Percentiles rank a stretch among this genome's conserved stretches.
These are phyloP conservation scores for Candida vaughaniae DNA, from an alignment of 805 yeast genomes.

Conservation along the genomic window DNA sequence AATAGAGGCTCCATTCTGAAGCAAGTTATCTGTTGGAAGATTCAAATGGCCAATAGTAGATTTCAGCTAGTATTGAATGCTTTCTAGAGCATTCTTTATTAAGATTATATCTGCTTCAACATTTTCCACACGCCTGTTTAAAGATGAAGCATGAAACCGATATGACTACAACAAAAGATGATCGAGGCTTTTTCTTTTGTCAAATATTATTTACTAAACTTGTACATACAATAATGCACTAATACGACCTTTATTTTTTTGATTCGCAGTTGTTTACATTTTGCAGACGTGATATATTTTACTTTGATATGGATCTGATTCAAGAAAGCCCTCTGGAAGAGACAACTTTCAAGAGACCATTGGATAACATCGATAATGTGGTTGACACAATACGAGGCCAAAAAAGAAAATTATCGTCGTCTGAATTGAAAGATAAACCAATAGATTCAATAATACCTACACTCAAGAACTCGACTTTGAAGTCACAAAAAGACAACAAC, in stretches of 20 bases:
- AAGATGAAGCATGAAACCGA: neutral
- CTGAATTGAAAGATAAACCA: neutral
- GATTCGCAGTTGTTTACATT: conserved; percentile 13
- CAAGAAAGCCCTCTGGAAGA: too few species aligned
- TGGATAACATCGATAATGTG: conserved; percentile 7
- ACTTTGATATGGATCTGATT: conserved; percentile 2
- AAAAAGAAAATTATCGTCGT: conserved; percentile 2
- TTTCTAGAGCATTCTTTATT: too few species aligned
- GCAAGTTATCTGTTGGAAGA: neutral
- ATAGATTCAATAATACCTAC: conserved; percentile 3
- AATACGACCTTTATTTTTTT: neutral
- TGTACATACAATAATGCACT: too few species aligned
- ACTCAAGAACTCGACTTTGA: conserved; percentile 3
- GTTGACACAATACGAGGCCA: neutral
- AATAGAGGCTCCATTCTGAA: neutral
- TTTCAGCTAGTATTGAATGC: too few species aligned
- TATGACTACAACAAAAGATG: too few species aligned
- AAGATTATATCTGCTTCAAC: too few species aligned
- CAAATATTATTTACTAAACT: too few species aligned
- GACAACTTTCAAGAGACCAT: conserved; percentile 6
- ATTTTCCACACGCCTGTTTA: too few species aligned
- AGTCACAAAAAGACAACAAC: neutral
- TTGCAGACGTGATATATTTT: conserved; percentile 1
- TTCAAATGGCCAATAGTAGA: neutral
- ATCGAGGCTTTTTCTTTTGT: too few species aligned